These are phyloP conservation scores for Exophiala oligosperma DNA, from an alignment of 2,329 filamentous ascomycete species.

Conservation along the genomic window DNA sequence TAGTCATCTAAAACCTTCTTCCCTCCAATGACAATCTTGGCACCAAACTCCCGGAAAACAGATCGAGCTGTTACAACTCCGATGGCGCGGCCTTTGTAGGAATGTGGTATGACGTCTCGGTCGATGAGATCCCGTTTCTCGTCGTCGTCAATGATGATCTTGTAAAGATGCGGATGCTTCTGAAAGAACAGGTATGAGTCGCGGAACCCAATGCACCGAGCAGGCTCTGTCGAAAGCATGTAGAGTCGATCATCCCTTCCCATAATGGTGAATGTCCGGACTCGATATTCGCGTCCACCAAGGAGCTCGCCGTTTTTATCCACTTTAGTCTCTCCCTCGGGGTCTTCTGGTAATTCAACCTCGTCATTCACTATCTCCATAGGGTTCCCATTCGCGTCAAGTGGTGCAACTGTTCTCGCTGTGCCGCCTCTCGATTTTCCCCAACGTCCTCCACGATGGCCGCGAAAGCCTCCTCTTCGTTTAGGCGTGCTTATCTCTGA, in stretches of 20 bases:
- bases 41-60: slow-evolving; percentile 95
- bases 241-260: slow-evolving; percentile 84
- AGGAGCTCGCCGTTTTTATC: slow-evolving; percentile 82
- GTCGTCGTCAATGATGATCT: slow-evolving; percentile 97
- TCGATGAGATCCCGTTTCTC: slow-evolving; percentile 97
- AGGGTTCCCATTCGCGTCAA: slow-evolving; percentile 91
- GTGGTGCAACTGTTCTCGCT: slow-evolving; percentile 76
- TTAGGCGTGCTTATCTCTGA: slow-evolving; percentile 55
- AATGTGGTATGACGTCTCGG: slow-evolving; percentile 92
- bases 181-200: slow-evolving; percentile 99
- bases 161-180: slow-evolving; percentile 93
- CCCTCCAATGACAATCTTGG: slow-evolving; percentile 89
- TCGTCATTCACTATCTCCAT: slow-evolving; percentile 91
- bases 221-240: slow-evolving; percentile 98
- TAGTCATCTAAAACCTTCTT: slow-evolving; percentile 88
- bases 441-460: slow-evolving; percentile 65
- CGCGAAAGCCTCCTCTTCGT: slow-evolving; percentile 64
- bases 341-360: slow-evolving; percentile 81
- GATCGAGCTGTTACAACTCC: slow-evolving; percentile 95
- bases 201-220: slow-evolving; percentile 92
- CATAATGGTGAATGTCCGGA: slow-evolving; percentile 88
- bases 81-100: slow-evolving; percentile 96
- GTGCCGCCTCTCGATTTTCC: slow-evolving; percentile 70
- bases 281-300: slow-evolving; percentile 87
- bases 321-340: slow-evolving; percentile 89